Evolutionary conservation across 2,329 filamentous ascomycete genomes (phyloP).

Genomic region (Paracamarosporium sp.): DNA sequence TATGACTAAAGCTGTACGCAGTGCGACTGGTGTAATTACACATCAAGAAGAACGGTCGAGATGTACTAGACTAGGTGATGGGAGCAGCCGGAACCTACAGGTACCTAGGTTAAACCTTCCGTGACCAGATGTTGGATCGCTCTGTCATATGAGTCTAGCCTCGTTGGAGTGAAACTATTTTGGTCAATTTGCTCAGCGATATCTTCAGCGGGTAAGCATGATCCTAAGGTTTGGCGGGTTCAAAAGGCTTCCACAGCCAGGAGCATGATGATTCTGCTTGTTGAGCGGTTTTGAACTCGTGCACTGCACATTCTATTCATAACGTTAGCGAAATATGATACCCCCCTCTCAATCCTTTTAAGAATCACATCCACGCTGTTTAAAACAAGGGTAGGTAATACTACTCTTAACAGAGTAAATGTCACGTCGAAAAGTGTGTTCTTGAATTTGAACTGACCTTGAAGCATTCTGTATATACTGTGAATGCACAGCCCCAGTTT

Average conservation of each 20-base stretch:
- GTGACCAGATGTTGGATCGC: no score
- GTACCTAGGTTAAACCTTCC: not conserved
- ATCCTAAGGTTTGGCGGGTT: not conserved
- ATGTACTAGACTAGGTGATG: constrained; percentile 34
- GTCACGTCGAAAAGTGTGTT: not conserved
- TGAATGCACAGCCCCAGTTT: not conserved
- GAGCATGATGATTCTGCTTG: constrained; percentile 6
- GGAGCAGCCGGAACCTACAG: not conserved
- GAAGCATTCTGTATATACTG: not conserved
- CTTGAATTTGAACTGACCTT: not conserved
- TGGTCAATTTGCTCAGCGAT: not conserved
- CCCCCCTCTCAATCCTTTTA: constrained; percentile 24
- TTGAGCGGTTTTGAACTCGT: not conserved
- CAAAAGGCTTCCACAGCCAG: not conserved
- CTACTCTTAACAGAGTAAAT: not conserved
- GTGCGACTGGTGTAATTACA: constrained; percentile 51
- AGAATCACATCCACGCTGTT: not conserved
- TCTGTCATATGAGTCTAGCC: no score
- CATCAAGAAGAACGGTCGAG: constrained; percentile 40
- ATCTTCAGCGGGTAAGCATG: not conserved
- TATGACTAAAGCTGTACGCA: constrained; percentile 19
- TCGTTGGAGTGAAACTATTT: no score
- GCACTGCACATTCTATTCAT: constrained; percentile 13
- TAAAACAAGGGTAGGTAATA: not conserved
- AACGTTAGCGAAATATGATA: constrained; percentile 26